Base-by-base conservation (phyloP, 139 green algal genomes). In the Pseudopediastrum boryanum region DNA sequence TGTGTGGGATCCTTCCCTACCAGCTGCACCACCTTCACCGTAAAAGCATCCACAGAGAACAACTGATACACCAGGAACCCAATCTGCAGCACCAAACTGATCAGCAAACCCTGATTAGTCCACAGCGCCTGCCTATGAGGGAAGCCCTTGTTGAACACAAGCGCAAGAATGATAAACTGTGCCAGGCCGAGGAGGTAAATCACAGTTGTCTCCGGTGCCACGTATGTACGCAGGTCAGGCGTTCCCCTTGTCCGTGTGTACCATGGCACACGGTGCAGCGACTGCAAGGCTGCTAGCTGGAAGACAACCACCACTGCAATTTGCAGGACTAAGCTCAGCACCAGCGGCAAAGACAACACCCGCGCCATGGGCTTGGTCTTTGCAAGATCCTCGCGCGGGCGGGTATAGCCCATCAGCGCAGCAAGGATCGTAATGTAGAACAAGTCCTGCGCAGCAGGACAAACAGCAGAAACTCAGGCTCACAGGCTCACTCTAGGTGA, bases 401-500 rank as follows among this genome's bases (percentile, higher is more conserved):
- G 50, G 2, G 89, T 94, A 84, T 89, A 90, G 41, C 89, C 88
- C 89, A 94, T 94, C 38, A 90, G 72, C 7, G 80, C 84, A 7
- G 89, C 89, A 61, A 93, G 78, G 13, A 92, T 79, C 0, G 89
- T 94, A 67, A 88, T 93, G 85, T 87, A 92, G 75, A 94, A 88
- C 35, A 94, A 78, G 80, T 93, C 85, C 62, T 79, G 70, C 64
- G n/a, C n/a, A n/a, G n/a, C n/a, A n/a, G n/a, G n/a, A n/a, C n/a
- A n/a, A n/a, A n/a, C n/a, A n/a, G n/a, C n/a, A n/a, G n/a, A n/a
- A n/a, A n/a, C n/a, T n/a, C n/a, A n/a, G n/a, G n/a, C n/a, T n/a
- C n/a, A n/a, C n/a, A n/a, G n/a, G n/a, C n/a, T n/a, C n/a, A n/a
- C n/a, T n/a, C n/a, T n/a, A n/a, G n/a, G n/a, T n/a, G n/a, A n/a